Evolutionary conservation across 257 asterid species (phyloP).

Genomic region (Solanum microdontum): DNA sequence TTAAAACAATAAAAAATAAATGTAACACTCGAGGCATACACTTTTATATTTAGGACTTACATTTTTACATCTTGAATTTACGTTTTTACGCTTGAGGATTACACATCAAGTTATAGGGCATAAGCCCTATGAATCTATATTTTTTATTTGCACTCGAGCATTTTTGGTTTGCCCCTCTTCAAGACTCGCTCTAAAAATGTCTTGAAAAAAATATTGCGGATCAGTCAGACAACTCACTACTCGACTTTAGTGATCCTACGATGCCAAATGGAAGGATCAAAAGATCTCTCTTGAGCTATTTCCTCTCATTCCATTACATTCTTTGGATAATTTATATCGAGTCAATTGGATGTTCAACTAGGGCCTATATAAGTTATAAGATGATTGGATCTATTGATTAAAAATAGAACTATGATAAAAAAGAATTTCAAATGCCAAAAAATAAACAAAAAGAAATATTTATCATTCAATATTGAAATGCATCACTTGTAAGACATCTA

Average conservation of each 20-base stretch:
- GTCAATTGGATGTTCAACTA: neutral
- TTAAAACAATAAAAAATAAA: no score
- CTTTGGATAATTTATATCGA: neutral
- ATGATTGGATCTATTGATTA: no score
- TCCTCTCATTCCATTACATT: neutral
- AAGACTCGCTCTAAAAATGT: neutral
- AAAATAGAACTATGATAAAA: no score
- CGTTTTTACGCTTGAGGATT: no score
- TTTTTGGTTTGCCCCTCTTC: neutral
- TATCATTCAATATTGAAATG: neutral
- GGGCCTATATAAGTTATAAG: no score
- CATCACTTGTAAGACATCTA: neutral
- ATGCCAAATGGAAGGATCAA: neutral
- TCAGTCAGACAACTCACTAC: neutral
- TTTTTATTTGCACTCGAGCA: neutral
- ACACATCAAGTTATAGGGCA: neutral
- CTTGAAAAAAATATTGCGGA: neutral
- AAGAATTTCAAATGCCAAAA: neutral
- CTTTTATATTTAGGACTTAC: no score
- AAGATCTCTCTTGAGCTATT: neutral
- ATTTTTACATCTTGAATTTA: no score
- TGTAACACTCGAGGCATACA: no score
- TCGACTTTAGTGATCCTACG: neutral
- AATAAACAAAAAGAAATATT: no score
- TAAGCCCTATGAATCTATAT: neutral